phyloP scores from a whole-genome alignment of 495 filamentous ascomycete genomes.

The Mytilinidion resinicola region DNA sequence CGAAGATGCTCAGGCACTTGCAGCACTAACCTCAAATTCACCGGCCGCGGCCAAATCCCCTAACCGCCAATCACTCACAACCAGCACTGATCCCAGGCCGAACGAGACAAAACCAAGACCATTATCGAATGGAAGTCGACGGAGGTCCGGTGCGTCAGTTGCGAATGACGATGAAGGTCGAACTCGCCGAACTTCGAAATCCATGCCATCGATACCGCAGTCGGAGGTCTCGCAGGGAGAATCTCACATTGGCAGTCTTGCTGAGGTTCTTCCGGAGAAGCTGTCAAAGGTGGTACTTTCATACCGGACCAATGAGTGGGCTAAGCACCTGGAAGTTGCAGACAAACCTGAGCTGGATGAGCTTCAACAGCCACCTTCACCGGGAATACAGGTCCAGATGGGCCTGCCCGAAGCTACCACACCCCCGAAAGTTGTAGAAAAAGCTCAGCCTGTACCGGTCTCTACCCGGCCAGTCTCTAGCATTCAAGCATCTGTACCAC shows the following conservation, averaged over 20 bases:
- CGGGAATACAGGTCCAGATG: slow-evolving; percentile 30
- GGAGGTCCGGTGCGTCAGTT: not conserved
- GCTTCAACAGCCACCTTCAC: slow-evolving; percentile 22
- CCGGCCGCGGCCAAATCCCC: not conserved
- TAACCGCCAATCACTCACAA: slow-evolving; percentile 18
- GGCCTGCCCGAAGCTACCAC: slow-evolving; percentile 19
- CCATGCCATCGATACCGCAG: slow-evolving; percentile 28
- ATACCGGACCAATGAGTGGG: slow-evolving; percentile 95
- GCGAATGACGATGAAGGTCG: slow-evolving; percentile 8
- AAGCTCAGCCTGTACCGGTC: not conserved
- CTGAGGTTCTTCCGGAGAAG: slow-evolving; percentile 46
- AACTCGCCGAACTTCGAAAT: slow-evolving; percentile 21
- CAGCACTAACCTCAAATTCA: not conserved
- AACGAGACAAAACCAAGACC: slow-evolving; percentile 2
- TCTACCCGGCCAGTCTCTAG: not conserved
- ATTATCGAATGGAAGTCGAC: slow-evolving; percentile 1
- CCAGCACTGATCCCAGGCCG: slow-evolving; percentile 23
- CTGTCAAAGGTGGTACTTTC: slow-evolving; percentile 69
- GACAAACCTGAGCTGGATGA: slow-evolving; percentile 69
- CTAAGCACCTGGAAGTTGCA: slow-evolving; percentile 75
- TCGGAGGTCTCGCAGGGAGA: slow-evolving; percentile 40
- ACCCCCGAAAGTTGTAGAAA: slow-evolving; percentile 10
- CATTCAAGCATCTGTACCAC: not conserved
- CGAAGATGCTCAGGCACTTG: not conserved
- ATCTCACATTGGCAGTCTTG: slow-evolving; percentile 39